Percentiles rank a stretch among this genome's conserved stretches.
phyloP scores from a whole-genome alignment of 371 early-diverging fungal species.

The Polyrhizophydium stewartii region DNA sequence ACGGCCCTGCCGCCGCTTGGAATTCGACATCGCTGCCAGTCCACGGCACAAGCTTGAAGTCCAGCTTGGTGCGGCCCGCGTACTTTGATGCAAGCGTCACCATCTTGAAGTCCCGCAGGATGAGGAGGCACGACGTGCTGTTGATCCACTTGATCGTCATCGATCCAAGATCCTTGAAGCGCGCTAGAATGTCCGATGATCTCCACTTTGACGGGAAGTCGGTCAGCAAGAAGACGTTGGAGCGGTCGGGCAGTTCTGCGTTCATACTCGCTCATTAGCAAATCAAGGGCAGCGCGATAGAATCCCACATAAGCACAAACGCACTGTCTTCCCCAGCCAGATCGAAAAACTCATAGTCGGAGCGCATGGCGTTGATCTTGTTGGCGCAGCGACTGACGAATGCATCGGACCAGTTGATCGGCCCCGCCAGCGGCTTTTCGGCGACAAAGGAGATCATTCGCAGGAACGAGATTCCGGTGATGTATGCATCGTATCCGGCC shows the following conservation, averaged over 20 bases:
- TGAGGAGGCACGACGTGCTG: constrained; percentile 20
- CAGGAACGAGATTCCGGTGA: constrained; percentile 73
- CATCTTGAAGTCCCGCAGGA: constrained; percentile 8
- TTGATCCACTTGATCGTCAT: constrained; percentile 24
- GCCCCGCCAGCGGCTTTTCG: background rate
- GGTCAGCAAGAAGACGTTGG: constrained; percentile 18
- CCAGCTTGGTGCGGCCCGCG: too few species aligned
- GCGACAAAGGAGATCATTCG: constrained; percentile 13
- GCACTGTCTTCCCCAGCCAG: constrained; percentile 30
- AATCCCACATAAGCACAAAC: background rate
- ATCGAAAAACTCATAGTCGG: constrained; percentile 24
- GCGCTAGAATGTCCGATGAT: constrained; percentile 15
- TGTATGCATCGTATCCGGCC: constrained; percentile 88
- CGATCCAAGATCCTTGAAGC: constrained; percentile 19
- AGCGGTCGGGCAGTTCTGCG: constrained; percentile 18
- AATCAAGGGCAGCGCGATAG: too few species aligned
- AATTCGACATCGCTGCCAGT: too few species aligned
- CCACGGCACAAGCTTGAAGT: too few species aligned
- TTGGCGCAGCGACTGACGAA: constrained; percentile 9
- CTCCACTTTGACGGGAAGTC: constrained; percentile 24
- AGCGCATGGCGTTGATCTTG: constrained; percentile 31
- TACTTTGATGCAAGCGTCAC: constrained; percentile 6
- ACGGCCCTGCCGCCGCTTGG: too few species aligned
- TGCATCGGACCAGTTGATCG: constrained; percentile 1
- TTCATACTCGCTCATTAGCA: too few species aligned